Evolutionary conservation across 2,329 filamentous ascomycete species (phyloP).

Genomic region (Scytalidium sp.): DNA sequence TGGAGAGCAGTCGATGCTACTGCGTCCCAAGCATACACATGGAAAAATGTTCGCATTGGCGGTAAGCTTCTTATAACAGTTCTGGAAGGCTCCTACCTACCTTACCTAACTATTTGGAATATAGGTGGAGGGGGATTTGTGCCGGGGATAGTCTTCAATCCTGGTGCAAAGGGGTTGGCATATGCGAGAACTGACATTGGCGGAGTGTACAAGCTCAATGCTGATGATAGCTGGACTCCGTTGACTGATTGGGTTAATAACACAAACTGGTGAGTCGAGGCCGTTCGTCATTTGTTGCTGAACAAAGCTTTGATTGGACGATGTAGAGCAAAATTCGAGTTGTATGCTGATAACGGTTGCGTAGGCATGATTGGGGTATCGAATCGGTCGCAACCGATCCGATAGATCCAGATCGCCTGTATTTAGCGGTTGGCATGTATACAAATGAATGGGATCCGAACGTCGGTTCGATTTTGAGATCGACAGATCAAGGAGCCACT

Average conservation of each 20-base stretch:
- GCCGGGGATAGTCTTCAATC: conserved; percentile 55
- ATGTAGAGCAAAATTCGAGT: too few relatives aligned
- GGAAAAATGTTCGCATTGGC: conserved; percentile 50
- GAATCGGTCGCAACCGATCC: conserved; percentile 56
- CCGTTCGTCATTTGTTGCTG: conserved; percentile 80
- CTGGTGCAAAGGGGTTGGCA: conserved; percentile 44
- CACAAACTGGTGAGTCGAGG: conserved; percentile 44
- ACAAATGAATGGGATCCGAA: conserved; percentile 59
- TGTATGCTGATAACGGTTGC: too few relatives aligned
- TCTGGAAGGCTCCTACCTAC: not conserved
- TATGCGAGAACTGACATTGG: conserved; percentile 58
- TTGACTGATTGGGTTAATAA: conserved; percentile 39
- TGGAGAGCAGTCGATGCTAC: conserved; percentile 10
- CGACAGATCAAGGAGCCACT: conserved; percentile 50
- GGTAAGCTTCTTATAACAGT: conserved; percentile 20
- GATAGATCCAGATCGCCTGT: conserved; percentile 47
- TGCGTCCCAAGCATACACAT: conserved; percentile 15
- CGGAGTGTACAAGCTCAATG: conserved; percentile 52
- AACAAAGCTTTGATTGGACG: too few relatives aligned
- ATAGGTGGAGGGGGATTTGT: conserved; percentile 52
- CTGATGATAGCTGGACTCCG: conserved; percentile 53
- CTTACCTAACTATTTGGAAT: not conserved
- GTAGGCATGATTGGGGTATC: conserved; percentile 53
- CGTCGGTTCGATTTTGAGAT: conserved; percentile 51
- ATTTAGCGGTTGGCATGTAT: conserved; percentile 54